These are phyloP conservation scores for Trichoderma lentiforme DNA, from an alignment of 2,329 filamentous ascomycete genomes.

Conservation along the genomic window DNA sequence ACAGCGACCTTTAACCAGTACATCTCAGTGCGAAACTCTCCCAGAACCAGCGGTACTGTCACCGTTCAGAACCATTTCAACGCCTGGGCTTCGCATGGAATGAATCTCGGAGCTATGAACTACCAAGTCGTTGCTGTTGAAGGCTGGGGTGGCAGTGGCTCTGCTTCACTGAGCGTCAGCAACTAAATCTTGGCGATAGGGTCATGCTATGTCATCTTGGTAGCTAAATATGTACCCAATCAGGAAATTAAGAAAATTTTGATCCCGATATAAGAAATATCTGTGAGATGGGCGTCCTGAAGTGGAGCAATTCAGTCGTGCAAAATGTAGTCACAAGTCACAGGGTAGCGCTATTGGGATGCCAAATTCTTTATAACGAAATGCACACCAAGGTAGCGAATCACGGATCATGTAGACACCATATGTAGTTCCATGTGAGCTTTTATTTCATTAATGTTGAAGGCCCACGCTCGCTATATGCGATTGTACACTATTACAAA, in stretches of 20 bases:
- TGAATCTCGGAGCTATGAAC: conserved; percentile 47
- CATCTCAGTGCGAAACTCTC: conserved; percentile 20
- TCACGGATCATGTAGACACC: not conserved
- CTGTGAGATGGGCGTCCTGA: not conserved
- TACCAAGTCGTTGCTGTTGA: conserved; percentile 56
- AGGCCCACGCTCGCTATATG: not conserved
- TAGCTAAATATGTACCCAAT: not conserved
- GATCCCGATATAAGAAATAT: not conserved
- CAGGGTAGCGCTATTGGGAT: not conserved
- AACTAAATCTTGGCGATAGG: conserved; percentile 25
- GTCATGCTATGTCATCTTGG: not conserved
- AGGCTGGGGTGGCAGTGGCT: conserved; percentile 50
- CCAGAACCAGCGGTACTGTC: conserved; percentile 36
- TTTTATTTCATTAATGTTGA: not conserved
- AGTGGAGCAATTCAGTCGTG: not conserved
- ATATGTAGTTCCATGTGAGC: not conserved
- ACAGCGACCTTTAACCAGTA: conserved; percentile 51
- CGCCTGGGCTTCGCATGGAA: conserved; percentile 43
- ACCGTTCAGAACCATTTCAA: conserved; percentile 47
- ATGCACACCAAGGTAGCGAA: not conserved
- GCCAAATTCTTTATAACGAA: not conserved
- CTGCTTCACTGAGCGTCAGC: conserved; percentile 46
- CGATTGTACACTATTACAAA: not conserved
- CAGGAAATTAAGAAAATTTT: not conserved
- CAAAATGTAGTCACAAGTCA: not conserved